Evolutionary conservation across 495 filamentous ascomycete species (phyloP), one percentile per base, ranked within the genome.

Genomic region (Aspergillus avenaceus): DNA sequence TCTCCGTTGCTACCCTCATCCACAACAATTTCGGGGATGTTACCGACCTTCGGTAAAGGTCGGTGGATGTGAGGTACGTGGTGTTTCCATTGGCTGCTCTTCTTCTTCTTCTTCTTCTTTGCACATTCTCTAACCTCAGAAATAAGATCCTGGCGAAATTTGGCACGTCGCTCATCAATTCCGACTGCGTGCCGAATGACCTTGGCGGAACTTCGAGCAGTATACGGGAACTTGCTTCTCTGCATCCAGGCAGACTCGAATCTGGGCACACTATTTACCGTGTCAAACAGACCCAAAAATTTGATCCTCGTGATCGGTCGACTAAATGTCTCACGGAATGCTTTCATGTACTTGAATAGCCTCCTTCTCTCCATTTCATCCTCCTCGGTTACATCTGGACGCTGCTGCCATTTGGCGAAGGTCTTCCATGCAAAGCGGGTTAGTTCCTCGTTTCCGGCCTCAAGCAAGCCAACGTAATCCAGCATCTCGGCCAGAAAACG

Each of bases 201-300:
- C 55, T 74, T 84, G 14, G 87, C 87, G 4, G 84, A 84, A 50
- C 85, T 90, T 37, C 85, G 76, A 1, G 88, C 88, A 0, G 87
- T 91, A 53, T 92, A 93, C 0, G 88, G 87, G 49, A 90, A 90
- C 60, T 86, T 90, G 52, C 76, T 85, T 24, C 88, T 76, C 56
- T 90, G 78, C 84, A 95, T 87, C 86, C 86, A 93, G 0, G 90
- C 88, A 8, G 83, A 80, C 65, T 95, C 90, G 49, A 93, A 92
- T 5, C 79, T 71, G 1, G 88, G 88, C 1, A 95, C 88, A 50
- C 84, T 86, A 61, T 95, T 95, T 38, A 95, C 89, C 0, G 70
- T 70, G 50, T 73, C 71, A 50, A 76, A 76, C 5, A 76, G 59
- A 21, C 72, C 72, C 72, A 76, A 71, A 48, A 76, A 76, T 25